Evolutionary conservation across 371 early-diverging fungal genomes (phyloP).

Genomic region (Conidiobolus coronatus): DNA sequence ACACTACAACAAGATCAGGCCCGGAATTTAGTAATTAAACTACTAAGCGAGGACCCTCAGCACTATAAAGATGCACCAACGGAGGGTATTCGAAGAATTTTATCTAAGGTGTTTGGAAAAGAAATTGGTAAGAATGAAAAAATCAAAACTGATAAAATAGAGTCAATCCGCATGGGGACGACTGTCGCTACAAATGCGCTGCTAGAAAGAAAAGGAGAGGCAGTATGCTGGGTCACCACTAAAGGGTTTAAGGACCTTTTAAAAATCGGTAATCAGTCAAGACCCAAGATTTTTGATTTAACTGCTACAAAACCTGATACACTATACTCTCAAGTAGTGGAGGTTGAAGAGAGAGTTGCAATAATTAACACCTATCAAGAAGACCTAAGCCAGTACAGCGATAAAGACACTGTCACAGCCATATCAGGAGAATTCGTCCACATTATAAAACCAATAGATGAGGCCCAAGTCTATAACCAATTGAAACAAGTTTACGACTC

Average conservation of each 20-base stretch:
- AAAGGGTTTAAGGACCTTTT: conserved; percentile 67
- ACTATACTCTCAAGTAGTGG: conserved; percentile 64
- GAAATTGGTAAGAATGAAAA: conserved; percentile 36
- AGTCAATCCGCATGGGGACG: conserved; percentile 84
- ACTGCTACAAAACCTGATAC: conserved; percentile 56
- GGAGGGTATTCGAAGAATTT: conserved; percentile 78
- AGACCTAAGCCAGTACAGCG: conserved; percentile 9
- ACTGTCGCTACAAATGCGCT: conserved; percentile 94
- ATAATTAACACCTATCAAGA: not conserved
- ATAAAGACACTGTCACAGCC: conserved; percentile 27
- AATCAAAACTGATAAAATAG: conserved; percentile 46
- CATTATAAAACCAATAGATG: conserved; percentile 36
- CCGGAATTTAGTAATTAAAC: conserved; percentile 36
- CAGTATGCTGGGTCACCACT: conserved; percentile 65
- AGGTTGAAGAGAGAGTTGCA: conserved; percentile 60
- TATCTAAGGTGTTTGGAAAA: conserved; percentile 58
- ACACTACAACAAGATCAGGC: conserved; percentile 32
- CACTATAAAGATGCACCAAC: conserved; percentile 87
- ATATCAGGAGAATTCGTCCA: conserved; percentile 70
- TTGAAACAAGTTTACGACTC: conserved; percentile 30
- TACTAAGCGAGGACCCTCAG: conserved; percentile 72
- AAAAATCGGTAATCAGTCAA: conserved; percentile 57
- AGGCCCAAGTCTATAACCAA: conserved; percentile 21
- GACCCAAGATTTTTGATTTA: conserved; percentile 87
- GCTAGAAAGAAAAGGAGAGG: conserved; percentile 74